A percentile compares a stretch with the other conserved stretches of the same genome.
Evolutionary conservation across 2,329 filamentous ascomycete genomes (phyloP).

Genomic region (Pseudocercospora vitis): DNA sequence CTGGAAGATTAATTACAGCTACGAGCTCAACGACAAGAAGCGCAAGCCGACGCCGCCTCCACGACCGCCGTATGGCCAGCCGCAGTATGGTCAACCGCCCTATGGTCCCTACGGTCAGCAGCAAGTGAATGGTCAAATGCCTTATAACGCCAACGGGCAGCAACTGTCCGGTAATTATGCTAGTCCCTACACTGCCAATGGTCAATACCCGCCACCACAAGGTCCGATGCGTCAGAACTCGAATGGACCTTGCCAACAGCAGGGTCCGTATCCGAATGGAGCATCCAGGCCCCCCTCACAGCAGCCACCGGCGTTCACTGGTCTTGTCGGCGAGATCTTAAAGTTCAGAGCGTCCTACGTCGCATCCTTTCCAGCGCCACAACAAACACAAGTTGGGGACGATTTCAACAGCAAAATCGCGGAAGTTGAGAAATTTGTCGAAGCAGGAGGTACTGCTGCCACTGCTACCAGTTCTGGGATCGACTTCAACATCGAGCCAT

Average conservation of each 20-base stretch:
- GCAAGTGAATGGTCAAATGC: conserved; percentile 16
- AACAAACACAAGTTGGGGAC: neutral
- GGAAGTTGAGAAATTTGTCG: neutral
- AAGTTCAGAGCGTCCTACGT: neutral
- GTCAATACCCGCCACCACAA: conserved; percentile 11
- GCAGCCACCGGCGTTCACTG: conserved; percentile 12
- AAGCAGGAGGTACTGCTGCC: neutral
- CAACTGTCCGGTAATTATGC: conserved; percentile 19
- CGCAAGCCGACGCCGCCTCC: conserved; percentile 46
- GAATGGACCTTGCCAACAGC: conserved; percentile 11
- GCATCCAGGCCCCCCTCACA: conserved; percentile 13
- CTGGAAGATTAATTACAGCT: conserved; percentile 60
- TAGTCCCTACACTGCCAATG: conserved; percentile 20
- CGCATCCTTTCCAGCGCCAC: neutral
- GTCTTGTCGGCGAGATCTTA: neutral
- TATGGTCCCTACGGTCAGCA: conserved; percentile 22
- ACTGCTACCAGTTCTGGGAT: neutral
- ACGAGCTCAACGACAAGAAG: conserved; percentile 62
- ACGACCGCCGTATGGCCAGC: conserved; percentile 27
- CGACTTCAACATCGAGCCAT: conserved; percentile 13
- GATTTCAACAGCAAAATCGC: neutral
- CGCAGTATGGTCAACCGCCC: conserved; percentile 22
- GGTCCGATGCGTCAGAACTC: conserved; percentile 7
- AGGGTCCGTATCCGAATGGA: conserved; percentile 12
- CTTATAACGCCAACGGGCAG: conserved; percentile 13